Evolutionary conservation across 2,329 filamentous ascomycete genomes (phyloP), one percentile per base, ranked within the genome.

Genomic region (Blastomyces gilchristii): DNA sequence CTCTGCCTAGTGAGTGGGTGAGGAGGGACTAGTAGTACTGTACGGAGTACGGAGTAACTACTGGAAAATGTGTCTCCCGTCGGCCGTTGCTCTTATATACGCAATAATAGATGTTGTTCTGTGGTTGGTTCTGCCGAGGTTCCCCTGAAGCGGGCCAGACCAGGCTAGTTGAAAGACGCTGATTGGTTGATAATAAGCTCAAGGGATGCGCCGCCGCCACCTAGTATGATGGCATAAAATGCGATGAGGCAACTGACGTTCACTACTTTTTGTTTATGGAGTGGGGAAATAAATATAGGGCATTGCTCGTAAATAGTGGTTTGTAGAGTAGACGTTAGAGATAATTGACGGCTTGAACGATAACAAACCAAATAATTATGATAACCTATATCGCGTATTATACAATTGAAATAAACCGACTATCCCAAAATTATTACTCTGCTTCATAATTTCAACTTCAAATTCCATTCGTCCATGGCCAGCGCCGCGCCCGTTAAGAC

Each of bases 401-500:
- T 57, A 57, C 37, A 57, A 39, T n/a, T 22, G 41, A 14, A 57
- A 41, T 41, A 57, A 45, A 37, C 6, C 34, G 37, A 8, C 18
- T 14, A 45, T 47, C 22, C 25, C 37, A 34, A 58, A 7, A 28
- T 31, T 31, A 18, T 7, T 12, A 34, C 18, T 3, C 45, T 41
- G 25, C 11, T 58, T 62, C 64, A 71, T 60, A 70, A 58, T 61
- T 66, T 70, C 63, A 70, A 45, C 49, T 68, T 72, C 28, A 79
- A 65, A 62, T 76, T 77, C 47, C 69, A 71, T 41, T 67, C 66
- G 65, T 79, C 73, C 69, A 79, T 68, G 1, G 65, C 72, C 65
- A 79, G 61, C 1, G 91, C 93, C 58, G 90, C 72, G 0, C 75
- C 83, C 0, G 89, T 88, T 54, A 97, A 65, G 0, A 81, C 76